Evolutionary conservation across 176 grass and related monocot genomes (phyloP).

Genomic region (Oryza nivara): DNA sequence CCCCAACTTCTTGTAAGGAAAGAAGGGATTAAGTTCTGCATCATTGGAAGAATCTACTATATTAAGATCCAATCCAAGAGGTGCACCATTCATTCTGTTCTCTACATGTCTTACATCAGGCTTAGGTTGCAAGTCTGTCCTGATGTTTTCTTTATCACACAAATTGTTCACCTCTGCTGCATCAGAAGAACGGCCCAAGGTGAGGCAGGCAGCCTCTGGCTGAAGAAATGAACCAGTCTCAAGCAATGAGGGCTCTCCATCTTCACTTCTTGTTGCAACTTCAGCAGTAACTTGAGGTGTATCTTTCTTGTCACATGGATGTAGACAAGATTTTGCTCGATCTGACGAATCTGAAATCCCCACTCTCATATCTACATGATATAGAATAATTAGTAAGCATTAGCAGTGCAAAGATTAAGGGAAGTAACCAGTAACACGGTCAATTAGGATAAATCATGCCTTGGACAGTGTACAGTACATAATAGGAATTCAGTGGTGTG

Average conservation of each 20-base stretch:
- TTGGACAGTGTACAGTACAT: neutral
- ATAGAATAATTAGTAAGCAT: constrained; percentile 18
- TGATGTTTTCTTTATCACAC: constrained; percentile 37
- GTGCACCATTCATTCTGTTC: constrained; percentile 20
- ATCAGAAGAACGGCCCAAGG: constrained; percentile 45
- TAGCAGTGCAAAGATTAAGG: neutral
- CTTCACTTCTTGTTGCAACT: constrained; percentile 28
- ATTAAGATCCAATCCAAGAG: constrained; percentile 80
- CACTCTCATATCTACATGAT: constrained; percentile 40
- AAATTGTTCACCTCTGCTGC: constrained; percentile 29
- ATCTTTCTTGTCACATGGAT: constrained; percentile 28
- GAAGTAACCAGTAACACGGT: neutral
- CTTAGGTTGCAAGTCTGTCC: constrained; percentile 25
- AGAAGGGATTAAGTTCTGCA: constrained; percentile 73
- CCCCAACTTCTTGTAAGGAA: constrained; percentile 75
- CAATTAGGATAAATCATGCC: neutral
- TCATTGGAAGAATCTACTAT: constrained; percentile 37
- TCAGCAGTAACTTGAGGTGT: constrained; percentile 33
- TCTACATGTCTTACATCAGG: constrained; percentile 32
- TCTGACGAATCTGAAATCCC: constrained; percentile 20
- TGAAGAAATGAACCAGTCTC: constrained; percentile 32
- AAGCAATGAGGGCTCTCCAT: constrained; percentile 27
- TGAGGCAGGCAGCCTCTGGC: constrained; percentile 52
- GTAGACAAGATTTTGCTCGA: constrained; percentile 22
- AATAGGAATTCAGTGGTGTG: neutral